These are phyloP conservation scores for Aureobasidium lini DNA, from an alignment of 2,329 filamentous ascomycete genomes.

Conservation along the genomic window DNA sequence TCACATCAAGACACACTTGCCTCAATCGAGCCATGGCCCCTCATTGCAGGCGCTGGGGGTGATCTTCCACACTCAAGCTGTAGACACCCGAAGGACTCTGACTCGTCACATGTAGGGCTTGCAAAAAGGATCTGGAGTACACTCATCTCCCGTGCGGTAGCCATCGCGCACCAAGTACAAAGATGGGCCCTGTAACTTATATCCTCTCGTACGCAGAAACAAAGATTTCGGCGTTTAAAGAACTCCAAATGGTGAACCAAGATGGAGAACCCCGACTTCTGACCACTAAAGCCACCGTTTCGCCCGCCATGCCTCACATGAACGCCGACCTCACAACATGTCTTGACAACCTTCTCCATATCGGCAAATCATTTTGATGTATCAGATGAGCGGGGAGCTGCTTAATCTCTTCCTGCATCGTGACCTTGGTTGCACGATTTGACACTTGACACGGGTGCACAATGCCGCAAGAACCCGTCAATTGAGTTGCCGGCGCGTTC, in stretches of 20 bases:
- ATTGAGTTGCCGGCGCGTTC: neutral
- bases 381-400: neutral
- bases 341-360: no score
- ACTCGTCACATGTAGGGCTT: no score
- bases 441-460: slow-evolving; percentile 10
- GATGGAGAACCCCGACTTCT: neutral
- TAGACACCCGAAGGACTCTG: no score
- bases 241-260: neutral
- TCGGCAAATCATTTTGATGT: neutral
- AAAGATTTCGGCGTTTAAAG: neutral
- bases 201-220: neutral
- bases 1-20: no score
- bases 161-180: no score
- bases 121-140: no score
- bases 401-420: neutral
- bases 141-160: no score
- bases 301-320: neutral
- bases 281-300: neutral
- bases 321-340: no score
- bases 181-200: no score
- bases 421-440: neutral
- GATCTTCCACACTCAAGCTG: no score
- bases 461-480: slow-evolving; percentile 2
- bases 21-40: no score
- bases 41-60: no score